A percentile compares a stretch with the other conserved stretches of the same genome.
Evolutionary conservation across 441 rosid genomes (phyloP).

Genomic region (Adansonia gregorii): DNA sequence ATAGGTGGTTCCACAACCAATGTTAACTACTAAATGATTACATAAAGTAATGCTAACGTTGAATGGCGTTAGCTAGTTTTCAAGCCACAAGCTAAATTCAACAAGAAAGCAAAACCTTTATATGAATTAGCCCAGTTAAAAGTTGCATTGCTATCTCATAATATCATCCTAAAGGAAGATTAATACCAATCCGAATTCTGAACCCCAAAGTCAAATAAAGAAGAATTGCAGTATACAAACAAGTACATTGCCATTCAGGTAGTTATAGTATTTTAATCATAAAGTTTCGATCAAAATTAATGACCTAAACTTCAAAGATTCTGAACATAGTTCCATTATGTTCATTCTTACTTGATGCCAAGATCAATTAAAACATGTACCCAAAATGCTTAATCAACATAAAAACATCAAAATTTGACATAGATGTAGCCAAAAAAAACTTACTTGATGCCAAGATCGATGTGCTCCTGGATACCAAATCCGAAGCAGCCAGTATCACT

Average conservation of each 20-base stretch:
- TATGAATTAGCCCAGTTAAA: too few species aligned
- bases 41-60: too few species aligned
- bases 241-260: not conserved
- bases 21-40: too few species aligned
- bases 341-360: not conserved
- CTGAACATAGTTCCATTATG: not conserved
- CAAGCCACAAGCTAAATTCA: too few species aligned
- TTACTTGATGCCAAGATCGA: conserved; percentile 88
- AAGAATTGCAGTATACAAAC: not conserved
- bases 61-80: too few species aligned
- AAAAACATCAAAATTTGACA: not conserved
- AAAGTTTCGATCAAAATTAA: not conserved
- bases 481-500: conserved; percentile 95
- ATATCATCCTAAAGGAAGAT: not conserved
- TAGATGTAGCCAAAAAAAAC: not conserved
- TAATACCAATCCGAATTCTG: not conserved
- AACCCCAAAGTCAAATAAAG: not conserved
- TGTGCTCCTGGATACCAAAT: conserved; percentile 90
- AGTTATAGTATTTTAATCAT: not conserved
- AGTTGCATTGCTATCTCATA: too few species aligned
- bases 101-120: too few species aligned
- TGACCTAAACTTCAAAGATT: not conserved
- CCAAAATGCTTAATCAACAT: not conserved
- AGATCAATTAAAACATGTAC: not conserved
- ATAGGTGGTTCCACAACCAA: not conserved